Percentiles rank a stretch among this genome's conserved stretches.
phyloP scores from a whole-genome alignment of 2,329 filamentous ascomycete genomes.

The Penicillium concentricum region DNA sequence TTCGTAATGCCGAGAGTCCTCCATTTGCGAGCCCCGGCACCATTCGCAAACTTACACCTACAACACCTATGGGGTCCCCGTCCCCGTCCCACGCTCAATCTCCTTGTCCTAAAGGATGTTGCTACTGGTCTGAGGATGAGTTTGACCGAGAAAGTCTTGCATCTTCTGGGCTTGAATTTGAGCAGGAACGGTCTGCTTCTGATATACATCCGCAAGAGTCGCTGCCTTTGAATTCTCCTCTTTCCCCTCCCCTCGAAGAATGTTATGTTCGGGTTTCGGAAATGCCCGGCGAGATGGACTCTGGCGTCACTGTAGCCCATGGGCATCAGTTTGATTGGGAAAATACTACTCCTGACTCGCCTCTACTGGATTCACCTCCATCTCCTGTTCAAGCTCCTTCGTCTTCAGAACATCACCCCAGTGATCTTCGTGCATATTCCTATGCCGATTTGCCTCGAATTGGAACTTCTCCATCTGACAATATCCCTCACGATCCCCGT shows the following conservation, averaged over 20 bases:
- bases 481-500: neutral
- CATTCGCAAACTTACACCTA: neutral
- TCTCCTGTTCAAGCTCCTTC: neutral
- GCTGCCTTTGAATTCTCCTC: neutral
- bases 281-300: too few species aligned
- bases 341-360: neutral
- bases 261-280: too few species aligned
- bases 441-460: neutral
- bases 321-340: neutral
- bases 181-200: neutral
- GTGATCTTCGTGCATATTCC: too few species aligned
- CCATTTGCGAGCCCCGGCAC: neutral
- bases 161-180: too few species aligned
- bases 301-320: too few species aligned
- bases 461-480: neutral
- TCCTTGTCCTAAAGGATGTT: neutral
- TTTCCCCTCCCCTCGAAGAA: neutral
- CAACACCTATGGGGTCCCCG: neutral
- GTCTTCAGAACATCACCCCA: neutral
- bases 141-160: neutral
- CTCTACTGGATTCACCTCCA: neutral
- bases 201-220: neutral
- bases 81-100: too few species aligned
- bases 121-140: neutral
- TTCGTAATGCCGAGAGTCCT: neutral